Evolutionary conservation across 768 basidiomycete species (phyloP).

Genomic region (Hysterangium stoloniferum): DNA sequence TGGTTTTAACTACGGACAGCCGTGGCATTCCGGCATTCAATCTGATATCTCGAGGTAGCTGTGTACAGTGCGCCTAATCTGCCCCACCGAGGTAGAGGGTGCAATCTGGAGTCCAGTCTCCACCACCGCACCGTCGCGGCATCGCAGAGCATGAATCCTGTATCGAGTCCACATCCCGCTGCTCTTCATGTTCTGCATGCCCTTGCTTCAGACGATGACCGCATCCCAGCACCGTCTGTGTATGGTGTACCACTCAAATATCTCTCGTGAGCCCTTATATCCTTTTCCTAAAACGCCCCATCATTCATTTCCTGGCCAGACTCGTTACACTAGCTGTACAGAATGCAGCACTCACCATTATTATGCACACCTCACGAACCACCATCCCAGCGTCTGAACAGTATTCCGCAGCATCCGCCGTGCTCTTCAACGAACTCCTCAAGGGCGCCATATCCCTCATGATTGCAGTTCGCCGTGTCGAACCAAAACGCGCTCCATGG

Average conservation of each 20-base stretch:
- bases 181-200: neutral
- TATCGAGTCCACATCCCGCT: neutral
- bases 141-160: neutral
- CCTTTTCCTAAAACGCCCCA: neutral
- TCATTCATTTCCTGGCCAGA: slow-evolving; percentile 7
- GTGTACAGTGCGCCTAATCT: too few relatives aligned
- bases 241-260: slow-evolving; percentile 22
- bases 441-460: slow-evolving; percentile 38
- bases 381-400: slow-evolving; percentile 25
- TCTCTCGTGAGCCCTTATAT: slow-evolving; percentile 17
- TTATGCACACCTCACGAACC: slow-evolving; percentile 42
- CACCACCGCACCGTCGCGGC: slow-evolving; percentile 3
- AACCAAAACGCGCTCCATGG: neutral
- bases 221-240: slow-evolving; percentile 13
- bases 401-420: slow-evolving; percentile 40
- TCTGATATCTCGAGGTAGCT: too few relatives aligned
- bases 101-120: slow-evolving; percentile 3
- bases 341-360: slow-evolving; percentile 39
- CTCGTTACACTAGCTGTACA: slow-evolving; percentile 30
- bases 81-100: neutral
- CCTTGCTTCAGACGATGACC: slow-evolving; percentile 21
- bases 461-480: slow-evolving; percentile 31
- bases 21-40: too few relatives aligned
- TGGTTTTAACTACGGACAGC: too few relatives aligned
- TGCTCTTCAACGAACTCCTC: slow-evolving; percentile 43